Percentiles rank a stretch among this genome's conserved stretches.
These are phyloP conservation scores for Aspergillus ruber DNA, from an alignment of 2,329 filamentous ascomycete species.

Conservation along the genomic window DNA sequence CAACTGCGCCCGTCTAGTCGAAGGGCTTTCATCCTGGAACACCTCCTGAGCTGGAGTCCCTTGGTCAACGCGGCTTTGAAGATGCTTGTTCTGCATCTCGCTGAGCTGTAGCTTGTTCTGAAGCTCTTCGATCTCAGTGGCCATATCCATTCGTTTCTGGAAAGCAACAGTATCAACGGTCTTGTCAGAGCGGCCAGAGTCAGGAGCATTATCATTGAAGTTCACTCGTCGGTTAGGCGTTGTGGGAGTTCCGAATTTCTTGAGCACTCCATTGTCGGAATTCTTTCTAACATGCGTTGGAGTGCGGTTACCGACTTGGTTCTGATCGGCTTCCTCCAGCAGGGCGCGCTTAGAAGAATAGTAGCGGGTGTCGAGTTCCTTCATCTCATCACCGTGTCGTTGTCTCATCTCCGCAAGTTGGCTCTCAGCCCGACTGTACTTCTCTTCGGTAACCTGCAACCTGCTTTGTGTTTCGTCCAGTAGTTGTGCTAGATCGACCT, in stretches of 20 bases:
- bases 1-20: conserved; percentile 75
- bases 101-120: conserved; percentile 91
- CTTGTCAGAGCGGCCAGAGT: conserved; percentile 76
- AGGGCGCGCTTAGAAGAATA: conserved; percentile 63
- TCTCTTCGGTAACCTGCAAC: conserved; percentile 74
- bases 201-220: conserved; percentile 57
- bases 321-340: conserved; percentile 80
- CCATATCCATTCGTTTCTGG: conserved; percentile 85
- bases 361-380: conserved; percentile 57
- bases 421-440: conserved; percentile 71
- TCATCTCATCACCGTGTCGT: conserved; percentile 64
- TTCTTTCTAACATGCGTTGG: conserved; percentile 63
- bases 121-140: conserved; percentile 81
- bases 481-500: conserved; percentile 73
- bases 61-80: conserved; percentile 79
- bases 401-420: conserved; percentile 74
- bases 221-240: conserved; percentile 70
- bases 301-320: conserved; percentile 68
- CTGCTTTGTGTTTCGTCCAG: conserved; percentile 85
- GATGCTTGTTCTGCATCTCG: conserved; percentile 90
- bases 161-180: conserved; percentile 77
- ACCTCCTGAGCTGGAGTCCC: conserved; percentile 55
- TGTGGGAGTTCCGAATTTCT: conserved; percentile 65
- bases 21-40: conserved; percentile 69
- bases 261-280: conserved; percentile 47